Evolutionary conservation across 257 asterid genomes (phyloP).

Genomic region (Nicotiana sylvestris): DNA sequence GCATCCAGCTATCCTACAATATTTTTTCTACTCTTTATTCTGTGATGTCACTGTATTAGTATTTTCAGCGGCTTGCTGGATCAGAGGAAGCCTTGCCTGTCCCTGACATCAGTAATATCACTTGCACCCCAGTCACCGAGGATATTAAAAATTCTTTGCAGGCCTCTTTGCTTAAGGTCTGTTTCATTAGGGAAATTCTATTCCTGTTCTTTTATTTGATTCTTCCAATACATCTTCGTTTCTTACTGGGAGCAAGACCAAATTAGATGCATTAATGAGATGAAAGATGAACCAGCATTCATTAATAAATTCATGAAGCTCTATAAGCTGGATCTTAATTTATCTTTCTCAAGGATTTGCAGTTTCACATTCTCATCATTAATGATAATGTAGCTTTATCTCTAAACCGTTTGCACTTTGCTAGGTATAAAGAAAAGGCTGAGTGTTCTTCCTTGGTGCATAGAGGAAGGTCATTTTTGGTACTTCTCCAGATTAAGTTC

Average conservation of each 20-base stretch:
- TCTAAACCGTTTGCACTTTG: neutral
- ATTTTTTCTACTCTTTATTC: neutral
- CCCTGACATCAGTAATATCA: conserved; percentile 36
- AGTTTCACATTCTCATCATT: neutral
- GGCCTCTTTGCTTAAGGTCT: conserved; percentile 74
- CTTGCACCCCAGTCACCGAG: conserved; percentile 30
- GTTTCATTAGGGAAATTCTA: conserved; percentile 10
- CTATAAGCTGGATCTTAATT: neutral
- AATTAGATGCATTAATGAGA: neutral
- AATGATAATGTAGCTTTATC: conserved; percentile 6
- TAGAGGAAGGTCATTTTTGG: neutral
- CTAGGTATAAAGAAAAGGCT: neutral
- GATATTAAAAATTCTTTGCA: conserved; percentile 57
- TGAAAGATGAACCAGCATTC: neutral
- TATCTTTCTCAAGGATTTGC: neutral
- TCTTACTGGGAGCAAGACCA: neutral
- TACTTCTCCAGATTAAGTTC: conserved; percentile 4
- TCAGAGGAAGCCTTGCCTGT: conserved; percentile 78
- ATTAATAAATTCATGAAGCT: neutral
- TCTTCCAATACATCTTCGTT: neutral
- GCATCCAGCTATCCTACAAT: neutral
- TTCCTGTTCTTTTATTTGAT: conserved; percentile 10
- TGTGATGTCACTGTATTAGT: neutral
- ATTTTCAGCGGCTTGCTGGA: conserved; percentile 75
- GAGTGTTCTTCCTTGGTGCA: conserved; percentile 9